Base-by-base conservation (phyloP, 257 asterid species). In the Schizonepeta tenuifolia region DNA sequence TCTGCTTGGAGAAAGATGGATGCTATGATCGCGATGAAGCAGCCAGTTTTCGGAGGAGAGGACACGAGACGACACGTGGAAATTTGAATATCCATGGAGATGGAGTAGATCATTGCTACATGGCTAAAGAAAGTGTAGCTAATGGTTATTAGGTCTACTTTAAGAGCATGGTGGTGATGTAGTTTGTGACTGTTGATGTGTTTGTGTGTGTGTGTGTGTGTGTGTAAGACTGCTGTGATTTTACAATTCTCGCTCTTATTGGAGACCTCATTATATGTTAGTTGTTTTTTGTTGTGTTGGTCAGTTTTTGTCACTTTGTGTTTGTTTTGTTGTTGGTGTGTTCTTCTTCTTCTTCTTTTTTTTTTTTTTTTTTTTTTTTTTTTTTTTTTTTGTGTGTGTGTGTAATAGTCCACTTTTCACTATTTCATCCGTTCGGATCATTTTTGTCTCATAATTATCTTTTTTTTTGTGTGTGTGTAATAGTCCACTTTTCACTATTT, bases 141-240 rank as follows among this genome's bases (percentile, higher is more conserved):
- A 68, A 67, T 35, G 73, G 38, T 65, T 58, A 72, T 65, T 58
- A 72, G 71, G 73, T 80, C 62, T 79, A 77, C 75, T 63, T 73
- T 59, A 43, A 78, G 81, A 70, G 70, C 61, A 67, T 36, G 53
- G 70, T 53, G 24, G 36, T 47, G 18, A 43, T 35, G 65, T 60
- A 47, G 62, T 55, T 36, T 72, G 40, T 18, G 55, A 72, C 38
- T 73, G 77, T 17, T 53, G 51, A n/a, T 61, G 44, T 3, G 17
- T 62, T 50, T 70, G 57, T 81, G 75, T 78, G 77, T 76, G 75
- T 78, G 77, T 76, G 75, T 62, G 51, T 70, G 63, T 81, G 73
- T 78, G 76, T 79, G 47, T 57, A 65, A 20, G 22, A 68, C 62
- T 65, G 82, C 76, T 74, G 77, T 79, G 41, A 7, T 44, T 22